These are phyloP conservation scores for Codiaeum variegatum DNA, from an alignment of 441 rosid species.

Conservation along the genomic window DNA sequence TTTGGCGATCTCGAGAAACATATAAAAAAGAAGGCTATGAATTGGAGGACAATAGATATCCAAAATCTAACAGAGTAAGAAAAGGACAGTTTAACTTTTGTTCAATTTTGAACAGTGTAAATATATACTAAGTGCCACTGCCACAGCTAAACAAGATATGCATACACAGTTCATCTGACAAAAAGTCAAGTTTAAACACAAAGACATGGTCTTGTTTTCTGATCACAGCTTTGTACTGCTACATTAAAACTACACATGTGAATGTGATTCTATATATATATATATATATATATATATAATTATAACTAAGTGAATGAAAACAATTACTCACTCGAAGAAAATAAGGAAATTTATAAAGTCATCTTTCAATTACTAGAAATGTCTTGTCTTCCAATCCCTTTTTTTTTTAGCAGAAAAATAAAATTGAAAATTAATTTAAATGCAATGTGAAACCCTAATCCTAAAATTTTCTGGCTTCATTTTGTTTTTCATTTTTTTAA, in stretches of 20 bases:
- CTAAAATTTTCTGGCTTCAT: constrained; percentile 21
- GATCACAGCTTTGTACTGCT: constrained; percentile 32
- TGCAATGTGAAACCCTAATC: constrained; percentile 34
- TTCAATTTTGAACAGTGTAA: background rate
- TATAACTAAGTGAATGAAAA: constrained; percentile 8
- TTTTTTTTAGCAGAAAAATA: background rate
- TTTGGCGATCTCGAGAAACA: constrained; percentile 35
- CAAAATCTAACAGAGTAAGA: constrained; percentile 20
- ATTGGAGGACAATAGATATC: constrained; percentile 35
- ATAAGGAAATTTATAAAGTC: constrained; percentile 32
- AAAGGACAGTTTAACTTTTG: constrained; percentile 7
- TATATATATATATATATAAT: background rate
- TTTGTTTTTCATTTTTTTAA: background rate
- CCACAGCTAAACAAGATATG: constrained; percentile 13
- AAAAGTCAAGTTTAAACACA: constrained; percentile 30
- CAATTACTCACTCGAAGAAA: constrained; percentile 31
- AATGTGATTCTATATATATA: background rate
- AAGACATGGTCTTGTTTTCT: constrained; percentile 24
- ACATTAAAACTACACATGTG: constrained; percentile 24
- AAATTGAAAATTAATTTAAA: background rate
- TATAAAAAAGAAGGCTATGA: constrained; percentile 36
- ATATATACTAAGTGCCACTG: too few species aligned
- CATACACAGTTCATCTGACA: constrained; percentile 22
- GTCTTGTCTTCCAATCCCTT: background rate
- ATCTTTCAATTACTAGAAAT: background rate